Base-by-base conservation (phyloP, 495 filamentous ascomycete species). In the Mytilinidion resinicola region DNA sequence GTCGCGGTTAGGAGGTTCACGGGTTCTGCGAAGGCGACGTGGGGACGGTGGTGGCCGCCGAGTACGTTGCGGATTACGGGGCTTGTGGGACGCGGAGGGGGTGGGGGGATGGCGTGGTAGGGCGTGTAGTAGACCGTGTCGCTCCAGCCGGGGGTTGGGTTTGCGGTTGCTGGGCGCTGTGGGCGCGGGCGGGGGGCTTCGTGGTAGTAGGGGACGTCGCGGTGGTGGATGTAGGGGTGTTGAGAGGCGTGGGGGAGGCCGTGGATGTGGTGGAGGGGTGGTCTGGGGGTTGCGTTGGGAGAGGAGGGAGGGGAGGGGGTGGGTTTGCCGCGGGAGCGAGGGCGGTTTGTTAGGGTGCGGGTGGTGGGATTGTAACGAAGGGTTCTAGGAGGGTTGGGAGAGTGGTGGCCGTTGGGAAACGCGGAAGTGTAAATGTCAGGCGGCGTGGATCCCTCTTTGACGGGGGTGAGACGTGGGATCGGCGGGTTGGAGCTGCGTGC, bases 31-130 rank as follows among this genome's bases (percentile, higher is more conserved):
- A 30, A n/a, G 4, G 25, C 25, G 25, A 30, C 25, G 25, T 30
- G 21, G 1, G 37, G 10, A 9, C 21, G 25, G 50, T 34, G 50
- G 37, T 37, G 2, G 7, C 20, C 14, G 51, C 14, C 19, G 51
- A n/a, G 51, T 37, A 6, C 3, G 15, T 37, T 20, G 2, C 17
- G 80, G 80, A 59, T 79, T 34, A 20, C 19, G 46, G 19, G 15
- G n/a, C 4, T 9, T 9, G 51, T 53, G 51, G 51, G 37, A 25
- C 17, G 34, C 5, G 15, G 46, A 50, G 17, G 14, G 5, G 11
- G 37, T 17, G 51, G 51, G 12, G 6, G 3, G 37, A 10, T 15
- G 30, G 51, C 0, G 51, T 17, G 15, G 33, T 38, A 53, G 3
- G 51, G 51, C 2, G 51, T 21, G 21, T 53, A 53, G 33, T 38